Conservation (phyloP, 2,329 filamentous ascomycete species). For the Trichoderma gracile region DNA sequence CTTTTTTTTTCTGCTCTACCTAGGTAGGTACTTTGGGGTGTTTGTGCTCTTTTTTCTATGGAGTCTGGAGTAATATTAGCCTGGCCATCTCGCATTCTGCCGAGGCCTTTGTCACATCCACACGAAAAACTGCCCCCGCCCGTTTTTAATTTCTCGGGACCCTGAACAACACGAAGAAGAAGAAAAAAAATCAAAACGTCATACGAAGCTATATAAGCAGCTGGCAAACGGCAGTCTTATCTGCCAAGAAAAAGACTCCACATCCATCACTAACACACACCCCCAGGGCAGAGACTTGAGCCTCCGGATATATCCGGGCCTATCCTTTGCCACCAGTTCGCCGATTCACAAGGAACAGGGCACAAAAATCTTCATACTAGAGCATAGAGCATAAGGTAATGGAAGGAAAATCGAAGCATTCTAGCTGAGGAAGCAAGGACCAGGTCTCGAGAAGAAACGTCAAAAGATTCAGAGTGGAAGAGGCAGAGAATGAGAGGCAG, state of each 20-base stretch:
- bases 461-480: no score
- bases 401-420: constrained; percentile 8
- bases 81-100: neutral
- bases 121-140: neutral
- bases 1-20: no score
- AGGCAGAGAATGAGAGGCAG: no score
- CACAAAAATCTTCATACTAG: no score
- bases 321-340: neutral
- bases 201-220: neutral
- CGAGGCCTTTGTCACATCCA: neutral
- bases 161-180: neutral
- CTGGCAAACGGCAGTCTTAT: neutral
- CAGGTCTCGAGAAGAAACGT: no score
- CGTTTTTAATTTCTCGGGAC: neutral
- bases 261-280: neutral
- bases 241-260: neutral
- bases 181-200: neutral
- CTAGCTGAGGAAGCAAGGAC: neutral
- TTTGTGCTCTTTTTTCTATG: neutral
- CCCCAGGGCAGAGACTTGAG: constrained; percentile 19
- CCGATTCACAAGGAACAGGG: constrained; percentile 2
- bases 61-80: neutral
- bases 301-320: constrained; percentile 22
- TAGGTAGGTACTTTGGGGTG: no score
- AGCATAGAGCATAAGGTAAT: neutral